Percentiles rank a stretch among this genome's conserved stretches.
These are phyloP conservation scores for Raffaelea ambrosiae DNA, from an alignment of 2,329 filamentous ascomycete genomes.

Conservation along the genomic window DNA sequence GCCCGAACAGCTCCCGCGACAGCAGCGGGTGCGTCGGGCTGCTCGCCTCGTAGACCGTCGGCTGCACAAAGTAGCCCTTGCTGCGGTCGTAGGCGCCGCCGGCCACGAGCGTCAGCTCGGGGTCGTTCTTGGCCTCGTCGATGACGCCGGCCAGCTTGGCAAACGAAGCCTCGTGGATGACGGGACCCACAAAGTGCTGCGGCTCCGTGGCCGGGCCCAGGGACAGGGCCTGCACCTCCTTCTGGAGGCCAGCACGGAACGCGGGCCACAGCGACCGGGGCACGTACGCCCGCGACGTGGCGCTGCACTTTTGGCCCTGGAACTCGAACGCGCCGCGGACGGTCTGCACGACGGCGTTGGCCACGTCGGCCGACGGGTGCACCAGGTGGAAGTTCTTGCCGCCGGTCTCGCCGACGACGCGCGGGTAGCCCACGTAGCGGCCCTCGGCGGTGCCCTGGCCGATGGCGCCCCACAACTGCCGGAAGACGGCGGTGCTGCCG, in stretches of 20 bases:
- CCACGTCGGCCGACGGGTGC: conserved; percentile 35
- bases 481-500: conserved; percentile 86
- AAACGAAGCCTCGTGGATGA: conserved; percentile 39
- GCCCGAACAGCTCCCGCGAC: conserved; percentile 39
- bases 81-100: conserved; percentile 35
- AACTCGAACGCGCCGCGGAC: conserved; percentile 41
- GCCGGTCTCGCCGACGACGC: conserved; percentile 41
- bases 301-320: conserved; percentile 43
- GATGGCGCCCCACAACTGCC: conserved; percentile 79
- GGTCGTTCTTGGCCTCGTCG: conserved; percentile 34
- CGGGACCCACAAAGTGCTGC: conserved; percentile 35
- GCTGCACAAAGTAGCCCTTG: conserved; percentile 35
- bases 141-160: conserved; percentile 34
- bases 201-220: conserved; percentile 23
- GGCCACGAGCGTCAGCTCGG: conserved; percentile 30
- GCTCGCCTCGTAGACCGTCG: conserved; percentile 35
- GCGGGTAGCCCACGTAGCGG: conserved; percentile 67
- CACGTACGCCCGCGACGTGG: conserved; percentile 45
- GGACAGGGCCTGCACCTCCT: conserved; percentile 24
- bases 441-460: conserved; percentile 72
- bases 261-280: conserved; percentile 33
- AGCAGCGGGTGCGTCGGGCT: conserved; percentile 34
- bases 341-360: conserved; percentile 36
- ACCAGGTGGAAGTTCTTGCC: conserved; percentile 46
- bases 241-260: conserved; percentile 28